A percentile compares a stretch with the other conserved stretches of the same genome.
These are phyloP conservation scores for Coccomyxa sp. DNA, from an alignment of 139 green algal species.

Conservation along the genomic window DNA sequence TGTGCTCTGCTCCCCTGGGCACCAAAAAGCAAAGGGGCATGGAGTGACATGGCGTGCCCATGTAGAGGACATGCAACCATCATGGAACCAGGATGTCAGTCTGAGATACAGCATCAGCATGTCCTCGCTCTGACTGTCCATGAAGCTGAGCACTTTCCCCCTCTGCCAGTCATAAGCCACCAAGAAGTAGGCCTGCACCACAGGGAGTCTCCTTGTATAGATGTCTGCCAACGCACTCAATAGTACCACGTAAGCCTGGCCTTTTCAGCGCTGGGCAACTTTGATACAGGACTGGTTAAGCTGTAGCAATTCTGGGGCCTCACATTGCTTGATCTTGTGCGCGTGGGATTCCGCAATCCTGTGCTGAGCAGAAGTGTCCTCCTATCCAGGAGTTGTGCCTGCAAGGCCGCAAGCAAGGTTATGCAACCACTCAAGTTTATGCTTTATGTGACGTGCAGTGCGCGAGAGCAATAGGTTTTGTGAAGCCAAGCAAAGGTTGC, in stretches of 20 bases:
- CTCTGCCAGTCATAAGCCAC: conserved; percentile 8
- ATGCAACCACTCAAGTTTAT: too few species aligned
- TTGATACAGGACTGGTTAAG: too few species aligned
- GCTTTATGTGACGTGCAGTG: too few species aligned
- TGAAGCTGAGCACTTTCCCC: conserved; percentile 1
- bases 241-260: not conserved
- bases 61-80: not conserved
- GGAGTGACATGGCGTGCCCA: conserved; percentile 7
- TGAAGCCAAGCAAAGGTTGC: not conserved
- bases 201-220: not conserved
- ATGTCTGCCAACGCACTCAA: not conserved
- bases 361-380: conserved; percentile 12
- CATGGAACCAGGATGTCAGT: conserved; percentile 6
- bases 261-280: too few species aligned
- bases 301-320: too few species aligned
- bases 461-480: too few species aligned
- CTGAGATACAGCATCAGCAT: conserved; percentile 18
- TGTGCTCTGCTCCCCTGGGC: not conserved
- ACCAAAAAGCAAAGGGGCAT: too few species aligned
- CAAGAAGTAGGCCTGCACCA: conserved; percentile 9
- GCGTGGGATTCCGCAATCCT: conserved; percentile 3
- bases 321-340: not conserved
- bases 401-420: too few species aligned
- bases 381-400: conserved; percentile 22
- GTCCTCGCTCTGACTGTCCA: not conserved